Percentiles rank a stretch among this genome's conserved stretches.
Evolutionary conservation across 345 rosid species (phyloP).

Genomic region (Eutrema heterophyllum): DNA sequence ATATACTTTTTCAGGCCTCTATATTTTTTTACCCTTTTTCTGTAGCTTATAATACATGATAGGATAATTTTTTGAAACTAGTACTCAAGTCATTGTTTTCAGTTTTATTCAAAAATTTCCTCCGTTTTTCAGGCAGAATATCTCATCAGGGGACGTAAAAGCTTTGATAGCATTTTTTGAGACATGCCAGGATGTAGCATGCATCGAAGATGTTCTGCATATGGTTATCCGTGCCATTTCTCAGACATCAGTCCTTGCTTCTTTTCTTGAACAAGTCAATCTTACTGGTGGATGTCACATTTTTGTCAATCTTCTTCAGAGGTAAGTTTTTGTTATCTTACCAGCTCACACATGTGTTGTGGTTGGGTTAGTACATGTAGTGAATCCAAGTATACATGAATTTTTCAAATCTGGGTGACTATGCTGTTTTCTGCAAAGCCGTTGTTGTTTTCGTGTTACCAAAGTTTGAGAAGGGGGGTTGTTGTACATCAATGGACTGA

Average conservation of each 20-base stretch:
- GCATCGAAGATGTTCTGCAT: slow-evolving; percentile 89
- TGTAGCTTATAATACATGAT: slow-evolving; percentile 7
- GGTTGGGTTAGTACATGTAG: neutral
- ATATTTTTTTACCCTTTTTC: neutral
- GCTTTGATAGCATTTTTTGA: slow-evolving; percentile 78
- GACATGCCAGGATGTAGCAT: slow-evolving; percentile 82
- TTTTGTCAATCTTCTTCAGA: slow-evolving; percentile 85
- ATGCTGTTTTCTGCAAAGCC: neutral
- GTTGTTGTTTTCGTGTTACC: slow-evolving; percentile 1
- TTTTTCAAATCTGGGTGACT: neutral
- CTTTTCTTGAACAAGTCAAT: slow-evolving; percentile 88
- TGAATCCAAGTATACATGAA: slow-evolving; percentile 2
- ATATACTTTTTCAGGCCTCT: slow-evolving; percentile 7
- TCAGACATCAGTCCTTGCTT: slow-evolving; percentile 60
- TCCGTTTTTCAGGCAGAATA: slow-evolving; percentile 59
- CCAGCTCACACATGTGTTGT: neutral
- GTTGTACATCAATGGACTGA: neutral
- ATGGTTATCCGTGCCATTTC: slow-evolving; percentile 90
- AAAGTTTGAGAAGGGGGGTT: neutral
- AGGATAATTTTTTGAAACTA: neutral
- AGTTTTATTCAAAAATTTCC: slow-evolving; percentile 7
- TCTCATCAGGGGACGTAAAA: slow-evolving; percentile 62
- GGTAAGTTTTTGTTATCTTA: slow-evolving; percentile 38
- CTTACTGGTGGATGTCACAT: slow-evolving; percentile 75
- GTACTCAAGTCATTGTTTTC: slow-evolving; percentile 1